phyloP scores from a whole-genome alignment of 169 alveolate species.

The Babesia gibsoni region DNA sequence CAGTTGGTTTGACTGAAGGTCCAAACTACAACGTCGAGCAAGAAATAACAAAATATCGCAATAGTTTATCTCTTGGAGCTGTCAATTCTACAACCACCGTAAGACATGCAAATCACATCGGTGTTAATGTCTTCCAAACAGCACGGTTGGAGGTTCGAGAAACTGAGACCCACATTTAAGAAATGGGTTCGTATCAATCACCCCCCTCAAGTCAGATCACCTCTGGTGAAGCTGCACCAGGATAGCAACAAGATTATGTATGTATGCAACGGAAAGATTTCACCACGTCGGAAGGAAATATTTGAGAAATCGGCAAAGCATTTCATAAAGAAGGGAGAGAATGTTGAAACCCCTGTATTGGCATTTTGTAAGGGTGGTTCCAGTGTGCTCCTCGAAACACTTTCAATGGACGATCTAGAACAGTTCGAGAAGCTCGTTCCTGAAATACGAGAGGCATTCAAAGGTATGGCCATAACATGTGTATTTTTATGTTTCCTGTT shows the following conservation, averaged over 20 bases:
- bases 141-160: conserved; percentile 68
- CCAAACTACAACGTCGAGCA: too few relatives aligned
- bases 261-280: conserved; percentile 50
- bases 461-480: conserved; percentile 7
- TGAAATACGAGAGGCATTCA: conserved; percentile 53
- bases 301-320: conserved; percentile 24
- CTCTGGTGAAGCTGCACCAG: conserved; percentile 43
- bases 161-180: conserved; percentile 42
- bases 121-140: conserved; percentile 29
- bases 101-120: conserved; percentile 1
- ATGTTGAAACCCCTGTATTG: conserved; percentile 47
- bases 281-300: neutral
- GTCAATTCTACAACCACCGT: too few relatives aligned
- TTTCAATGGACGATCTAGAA: conserved; percentile 63
- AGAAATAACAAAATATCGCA: neutral
- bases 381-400: conserved; percentile 54
- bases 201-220: conserved; percentile 63
- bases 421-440: conserved; percentile 51
- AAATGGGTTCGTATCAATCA: conserved; percentile 56
- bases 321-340: conserved; percentile 41
- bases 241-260: conserved; percentile 56
- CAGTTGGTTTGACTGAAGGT: too few relatives aligned
- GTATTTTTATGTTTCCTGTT: neutral
- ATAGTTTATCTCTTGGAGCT: neutral
- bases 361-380: conserved; percentile 65